Base-by-base conservation (phyloP, 305 asterid genomes). In the Fraxinus baroniana region DNA sequence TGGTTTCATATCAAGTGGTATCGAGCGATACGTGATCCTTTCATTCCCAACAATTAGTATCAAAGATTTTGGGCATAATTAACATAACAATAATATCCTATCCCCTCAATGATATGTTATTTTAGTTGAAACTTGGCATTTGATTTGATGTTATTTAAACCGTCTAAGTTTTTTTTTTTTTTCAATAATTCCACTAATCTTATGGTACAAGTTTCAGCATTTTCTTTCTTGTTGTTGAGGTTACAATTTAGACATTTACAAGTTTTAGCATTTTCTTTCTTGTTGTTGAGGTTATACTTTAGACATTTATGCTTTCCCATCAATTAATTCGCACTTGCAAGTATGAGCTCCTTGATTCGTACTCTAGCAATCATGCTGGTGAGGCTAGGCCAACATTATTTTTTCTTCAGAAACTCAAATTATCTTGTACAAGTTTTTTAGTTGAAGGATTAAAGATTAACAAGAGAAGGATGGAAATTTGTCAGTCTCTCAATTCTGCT, bases 401-500 rank as follows among this genome's bases (percentile, higher is more conserved):
- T 57, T 62, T 26, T 78, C 73, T 81, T 57, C 46, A 73, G 80
- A 73, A 77, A 33, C 64, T 44, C 57, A 37, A 41, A 80, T 49
- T 17, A 73, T 68, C 68, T 74, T 76, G 46, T 30, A 49, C 80
- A 33, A 10, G 76, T 44, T 13, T 80, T 62, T 74, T 46, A 74
- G 86, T 46, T 73, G 62, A 76, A 49, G 22, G 36, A 20, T 71
- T 66, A 30, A 79, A 87, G 39, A 73, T 28, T 18, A 28, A 78
- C 41, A 81, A 35, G 36, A 68, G 33, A 7, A 75, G 24, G 6
- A 88, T 88, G 90, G 89, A 88, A 71, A 81, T 83, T 70, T 73
- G 84, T 66, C 84, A 80, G 78, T 30, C 86, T 76, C 84, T 78
- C 49, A 77, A 81, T 78, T 78, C 93, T 36, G 60, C 84, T 72